Percentiles rank a stretch among this genome's conserved stretches.
Evolutionary conservation across 1,139 yeast species (phyloP).

Genomic region (Taphrina flavorubra): DNA sequence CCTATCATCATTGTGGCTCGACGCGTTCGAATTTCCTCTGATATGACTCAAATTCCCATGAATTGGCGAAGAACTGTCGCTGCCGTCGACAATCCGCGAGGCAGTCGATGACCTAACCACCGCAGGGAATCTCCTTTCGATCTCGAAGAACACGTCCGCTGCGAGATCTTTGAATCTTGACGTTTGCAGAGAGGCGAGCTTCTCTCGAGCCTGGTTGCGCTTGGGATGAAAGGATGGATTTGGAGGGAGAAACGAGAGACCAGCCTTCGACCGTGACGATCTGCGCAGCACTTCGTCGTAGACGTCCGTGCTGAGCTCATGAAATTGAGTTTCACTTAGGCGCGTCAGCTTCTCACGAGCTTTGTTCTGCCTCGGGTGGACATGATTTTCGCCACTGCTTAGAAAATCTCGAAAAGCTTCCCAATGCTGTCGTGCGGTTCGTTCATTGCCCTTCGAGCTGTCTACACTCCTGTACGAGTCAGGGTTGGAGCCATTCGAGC

Average conservation of each 20-base stretch:
- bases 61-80: not conserved
- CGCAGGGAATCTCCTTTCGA: conserved; percentile 74
- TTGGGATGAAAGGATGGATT: conserved; percentile 84
- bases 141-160: conserved; percentile 84
- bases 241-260: conserved; percentile 59
- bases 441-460: not conserved
- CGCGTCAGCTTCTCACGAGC: conserved; percentile 85
- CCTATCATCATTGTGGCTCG: not conserved
- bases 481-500: conserved; percentile 15
- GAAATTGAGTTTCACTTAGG: conserved; percentile 81
- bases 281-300: conserved; percentile 87
- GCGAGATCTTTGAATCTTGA: conserved; percentile 86
- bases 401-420: conserved; percentile 20
- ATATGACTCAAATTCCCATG: not conserved
- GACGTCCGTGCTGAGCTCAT: conserved; percentile 89
- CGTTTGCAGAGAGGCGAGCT: conserved; percentile 82
- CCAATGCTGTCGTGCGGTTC: conserved; percentile 26
- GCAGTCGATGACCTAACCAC: conserved; percentile 36
- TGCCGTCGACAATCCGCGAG: not conserved
- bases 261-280: conserved; percentile 46
- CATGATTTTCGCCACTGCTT: conserved; percentile 17
- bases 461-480: conserved; percentile 2
- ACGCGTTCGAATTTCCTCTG: conserved; percentile 3
- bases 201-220: conserved; percentile 93
- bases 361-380: conserved; percentile 52